These are phyloP conservation scores for Protostelium mycophagum DNA, from an alignment of 78 protist genomes.

Conservation along the genomic window DNA sequence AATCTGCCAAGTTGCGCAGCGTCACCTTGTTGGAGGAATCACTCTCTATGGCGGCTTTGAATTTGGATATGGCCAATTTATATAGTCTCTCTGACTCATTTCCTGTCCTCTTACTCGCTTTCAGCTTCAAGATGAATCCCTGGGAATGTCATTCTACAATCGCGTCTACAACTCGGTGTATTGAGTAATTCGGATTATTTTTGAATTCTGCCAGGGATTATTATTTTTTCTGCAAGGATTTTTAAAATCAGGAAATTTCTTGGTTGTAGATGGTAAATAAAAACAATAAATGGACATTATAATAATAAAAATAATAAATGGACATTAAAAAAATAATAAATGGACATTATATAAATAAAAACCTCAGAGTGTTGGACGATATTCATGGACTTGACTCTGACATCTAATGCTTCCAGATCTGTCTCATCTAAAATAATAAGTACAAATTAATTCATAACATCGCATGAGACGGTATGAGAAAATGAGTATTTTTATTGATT, in stretches of 20 bases:
- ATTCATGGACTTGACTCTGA: not conserved
- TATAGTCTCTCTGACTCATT: not conserved
- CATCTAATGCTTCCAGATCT: not conserved
- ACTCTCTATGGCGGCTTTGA: not conserved
- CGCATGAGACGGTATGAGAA: too few relatives aligned
- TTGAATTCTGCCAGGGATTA: too few relatives aligned
- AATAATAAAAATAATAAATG: too few relatives aligned
- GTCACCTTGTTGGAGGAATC: not conserved
- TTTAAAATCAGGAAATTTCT: too few relatives aligned
- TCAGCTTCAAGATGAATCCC: not conserved
- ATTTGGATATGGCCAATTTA: not conserved
- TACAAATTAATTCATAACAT: not conserved
- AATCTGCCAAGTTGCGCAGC: not conserved
- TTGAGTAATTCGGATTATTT: not conserved
- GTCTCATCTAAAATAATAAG: not conserved
- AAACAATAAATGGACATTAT: too few relatives aligned
- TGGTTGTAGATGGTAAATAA: too few relatives aligned
- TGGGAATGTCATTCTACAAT: not conserved
- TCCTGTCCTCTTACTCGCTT: not conserved
- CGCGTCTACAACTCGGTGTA: not conserved
- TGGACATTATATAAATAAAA: too few relatives aligned
- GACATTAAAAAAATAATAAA: too few relatives aligned
- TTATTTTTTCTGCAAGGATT: too few relatives aligned
- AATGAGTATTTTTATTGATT: too few relatives aligned
- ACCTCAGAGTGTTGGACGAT: not conserved